These are phyloP conservation scores for Pseudonitzschia multistriata DNA, from an alignment of 108 stramenopile species.

Conservation along the genomic window DNA sequence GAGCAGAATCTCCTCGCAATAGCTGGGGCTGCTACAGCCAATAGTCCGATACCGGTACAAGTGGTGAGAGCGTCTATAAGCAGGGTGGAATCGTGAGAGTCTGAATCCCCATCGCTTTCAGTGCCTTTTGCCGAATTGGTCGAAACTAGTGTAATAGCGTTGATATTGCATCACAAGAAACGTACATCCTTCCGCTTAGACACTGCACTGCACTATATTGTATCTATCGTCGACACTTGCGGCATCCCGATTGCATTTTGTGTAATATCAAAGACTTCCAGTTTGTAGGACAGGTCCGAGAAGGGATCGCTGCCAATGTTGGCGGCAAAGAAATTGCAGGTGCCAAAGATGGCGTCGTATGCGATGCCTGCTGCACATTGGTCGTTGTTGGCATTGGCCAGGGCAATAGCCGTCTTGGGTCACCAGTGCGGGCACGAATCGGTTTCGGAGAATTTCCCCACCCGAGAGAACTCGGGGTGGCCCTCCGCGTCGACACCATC, in stretches of 20 bases:
- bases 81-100: no score
- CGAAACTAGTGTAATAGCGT: no score
- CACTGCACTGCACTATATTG: background rate
- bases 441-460: constrained; percentile 16
- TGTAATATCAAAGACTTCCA: constrained; percentile 34
- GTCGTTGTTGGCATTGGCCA: constrained; percentile 25
- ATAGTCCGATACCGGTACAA: no score
- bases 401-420: constrained; percentile 4
- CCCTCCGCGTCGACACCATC: constrained; percentile 26
- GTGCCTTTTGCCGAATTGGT: no score
- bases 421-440: constrained; percentile 22
- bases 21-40: no score
- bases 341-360: constrained; percentile 1
- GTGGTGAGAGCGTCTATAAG: no score
- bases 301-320: background rate
- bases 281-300: background rate
- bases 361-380: constrained; percentile 35
- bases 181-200: no score
- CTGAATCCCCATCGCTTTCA: no score
- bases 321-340: constrained; percentile 10
- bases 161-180: no score
- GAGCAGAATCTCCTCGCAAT: no score
- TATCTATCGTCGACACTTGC: constrained; percentile 2
- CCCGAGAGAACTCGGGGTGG: constrained; percentile 22
- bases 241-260: constrained; percentile 30